Conservation (phyloP, 2,329 filamentous ascomycete genomes). For the Calonectria montana region DNA sequence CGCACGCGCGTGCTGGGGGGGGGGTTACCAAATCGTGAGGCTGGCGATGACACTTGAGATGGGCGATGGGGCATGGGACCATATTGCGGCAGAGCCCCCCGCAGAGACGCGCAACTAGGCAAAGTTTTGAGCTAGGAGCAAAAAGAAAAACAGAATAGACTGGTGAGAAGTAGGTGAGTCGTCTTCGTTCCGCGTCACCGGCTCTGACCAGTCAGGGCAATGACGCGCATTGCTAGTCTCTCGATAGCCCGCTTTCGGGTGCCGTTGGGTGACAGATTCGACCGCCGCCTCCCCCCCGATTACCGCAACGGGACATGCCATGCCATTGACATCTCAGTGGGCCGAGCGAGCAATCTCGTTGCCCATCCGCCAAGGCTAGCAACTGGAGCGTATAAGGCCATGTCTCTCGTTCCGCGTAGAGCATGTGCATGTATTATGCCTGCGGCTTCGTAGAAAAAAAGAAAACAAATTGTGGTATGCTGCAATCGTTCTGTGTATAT, state of each 20-base stretch:
- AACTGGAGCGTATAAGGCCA: not conserved
- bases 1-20: conserved; percentile 12
- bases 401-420: not conserved
- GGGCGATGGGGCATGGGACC: conserved; percentile 26
- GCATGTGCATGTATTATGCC: not conserved
- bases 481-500: not conserved
- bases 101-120: conserved; percentile 16
- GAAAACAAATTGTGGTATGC: not conserved
- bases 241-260: not conserved
- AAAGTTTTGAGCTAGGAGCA: not conserved
- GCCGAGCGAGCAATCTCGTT: not conserved
- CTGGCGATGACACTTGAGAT: conserved; percentile 22
- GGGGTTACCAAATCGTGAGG: conserved; percentile 15
- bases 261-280: not conserved
- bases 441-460: not conserved
- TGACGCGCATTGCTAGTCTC: conserved; percentile 2
- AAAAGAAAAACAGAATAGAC: not conserved
- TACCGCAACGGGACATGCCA: conserved; percentile 4
- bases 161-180: not conserved
- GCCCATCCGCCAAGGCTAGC: not conserved
- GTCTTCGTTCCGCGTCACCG: conserved; percentile 16
- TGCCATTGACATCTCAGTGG: not conserved
- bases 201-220: not conserved
- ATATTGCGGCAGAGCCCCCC: conserved; percentile 13
- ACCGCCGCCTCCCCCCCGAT: not conserved